Evolutionary conservation across 352 stramenopile genomes (phyloP).

Genomic region (Phytophthora pistaciae): DNA sequence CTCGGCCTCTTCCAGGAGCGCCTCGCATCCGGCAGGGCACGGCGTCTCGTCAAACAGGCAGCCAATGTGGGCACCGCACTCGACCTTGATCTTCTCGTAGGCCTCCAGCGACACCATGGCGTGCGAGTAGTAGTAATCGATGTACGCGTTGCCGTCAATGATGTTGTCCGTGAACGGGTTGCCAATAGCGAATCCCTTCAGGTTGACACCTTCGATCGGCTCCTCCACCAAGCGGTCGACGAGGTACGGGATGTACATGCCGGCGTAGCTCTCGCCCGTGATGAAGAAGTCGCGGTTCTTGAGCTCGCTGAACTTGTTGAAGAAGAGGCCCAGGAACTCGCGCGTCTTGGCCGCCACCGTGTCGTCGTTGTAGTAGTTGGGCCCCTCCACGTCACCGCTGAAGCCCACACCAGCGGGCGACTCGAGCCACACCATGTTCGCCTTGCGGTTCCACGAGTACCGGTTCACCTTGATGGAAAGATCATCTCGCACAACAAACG

Average conservation of each 20-base stretch:
- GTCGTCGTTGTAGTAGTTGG: slow-evolving; percentile 87
- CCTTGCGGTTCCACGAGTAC: slow-evolving; percentile 84
- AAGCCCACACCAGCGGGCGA: slow-evolving; percentile 81
- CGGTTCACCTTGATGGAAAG: slow-evolving; percentile 69
- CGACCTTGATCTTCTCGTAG: slow-evolving; percentile 68
- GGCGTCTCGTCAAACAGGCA: slow-evolving; percentile 63
- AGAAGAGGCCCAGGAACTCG: slow-evolving; percentile 80
- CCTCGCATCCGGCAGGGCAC: slow-evolving; percentile 55
- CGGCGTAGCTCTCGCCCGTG: slow-evolving; percentile 86
- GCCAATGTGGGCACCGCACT: slow-evolving; percentile 64
- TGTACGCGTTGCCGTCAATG: slow-evolving; percentile 75
- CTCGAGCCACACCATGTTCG: slow-evolving; percentile 84
- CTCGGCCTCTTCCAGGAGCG: slow-evolving; percentile 62
- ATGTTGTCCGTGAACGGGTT: slow-evolving; percentile 76
- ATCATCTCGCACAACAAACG: slow-evolving; percentile 71
- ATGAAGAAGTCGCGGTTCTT: slow-evolving; percentile 84
- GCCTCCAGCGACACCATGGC: slow-evolving; percentile 83
- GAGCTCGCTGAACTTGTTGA: slow-evolving; percentile 77
- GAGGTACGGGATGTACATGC: slow-evolving; percentile 92
- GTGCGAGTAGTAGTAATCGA: slow-evolving; percentile 91
- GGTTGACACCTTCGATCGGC: slow-evolving; percentile 71
- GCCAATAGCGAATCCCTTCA: slow-evolving; percentile 82
- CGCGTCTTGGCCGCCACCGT: slow-evolving; percentile 79
- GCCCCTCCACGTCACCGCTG: slow-evolving; percentile 61
- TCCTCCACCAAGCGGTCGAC: slow-evolving; percentile 77